phyloP scores from a whole-genome alignment of 2,329 filamentous ascomycete genomes.

The Trichoderma sp. region DNA sequence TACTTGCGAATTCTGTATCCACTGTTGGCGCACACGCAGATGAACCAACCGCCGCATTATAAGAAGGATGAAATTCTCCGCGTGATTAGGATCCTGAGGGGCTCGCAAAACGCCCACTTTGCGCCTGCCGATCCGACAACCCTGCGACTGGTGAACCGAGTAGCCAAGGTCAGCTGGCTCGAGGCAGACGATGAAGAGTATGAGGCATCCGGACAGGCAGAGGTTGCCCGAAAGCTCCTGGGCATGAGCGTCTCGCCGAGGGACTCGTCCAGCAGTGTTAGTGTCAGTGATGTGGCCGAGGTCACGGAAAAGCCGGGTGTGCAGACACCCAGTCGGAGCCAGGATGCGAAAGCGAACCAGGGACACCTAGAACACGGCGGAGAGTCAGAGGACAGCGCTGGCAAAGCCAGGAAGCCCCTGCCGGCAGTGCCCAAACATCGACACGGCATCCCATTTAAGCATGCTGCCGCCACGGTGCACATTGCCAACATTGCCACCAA shows the following conservation, averaged over 20 bases:
- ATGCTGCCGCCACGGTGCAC: constrained; percentile 39
- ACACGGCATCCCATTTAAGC: constrained; percentile 53
- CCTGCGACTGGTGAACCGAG: constrained; percentile 73
- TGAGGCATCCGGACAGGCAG: constrained; percentile 43
- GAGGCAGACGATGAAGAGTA: constrained; percentile 46
- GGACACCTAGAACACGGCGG: neutral
- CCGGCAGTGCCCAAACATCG: constrained; percentile 60
- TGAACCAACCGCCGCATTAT: constrained; percentile 84
- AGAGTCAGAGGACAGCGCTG: constrained; percentile 34
- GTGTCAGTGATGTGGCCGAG: constrained; percentile 75
- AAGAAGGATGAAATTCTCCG: constrained; percentile 83
- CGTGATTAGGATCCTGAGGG: constrained; percentile 70
- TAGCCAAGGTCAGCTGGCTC: constrained; percentile 72
- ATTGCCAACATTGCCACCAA: constrained; percentile 39
- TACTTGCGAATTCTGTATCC: constrained; percentile 93
- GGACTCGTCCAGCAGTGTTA: constrained; percentile 71
- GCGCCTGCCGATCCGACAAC: constrained; percentile 81
- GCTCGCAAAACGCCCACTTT: constrained; percentile 71
- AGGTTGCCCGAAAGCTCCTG: constrained; percentile 61
- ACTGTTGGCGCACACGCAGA: constrained; percentile 86
- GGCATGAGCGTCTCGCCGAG: constrained; percentile 70
- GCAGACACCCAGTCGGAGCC: constrained; percentile 70
- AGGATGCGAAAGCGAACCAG: neutral
- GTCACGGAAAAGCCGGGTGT: constrained; percentile 82
- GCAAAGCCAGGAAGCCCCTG: constrained; percentile 48